These are phyloP conservation scores for Atalantia buxifolia DNA, from an alignment of 345 rosid species.

Conservation along the genomic window DNA sequence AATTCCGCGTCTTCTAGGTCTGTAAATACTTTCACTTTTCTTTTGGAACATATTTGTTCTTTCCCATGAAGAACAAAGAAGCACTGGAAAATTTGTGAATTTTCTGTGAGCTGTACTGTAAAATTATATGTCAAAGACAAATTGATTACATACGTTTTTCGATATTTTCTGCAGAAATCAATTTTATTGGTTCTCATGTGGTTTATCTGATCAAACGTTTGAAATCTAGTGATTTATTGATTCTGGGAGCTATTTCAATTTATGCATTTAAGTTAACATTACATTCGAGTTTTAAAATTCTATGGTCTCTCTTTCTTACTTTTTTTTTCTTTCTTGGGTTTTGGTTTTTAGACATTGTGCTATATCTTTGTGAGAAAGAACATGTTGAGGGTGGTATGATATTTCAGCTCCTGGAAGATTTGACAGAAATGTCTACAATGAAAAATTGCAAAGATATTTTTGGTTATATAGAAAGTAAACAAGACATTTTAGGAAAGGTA, in stretches of 20 bases:
- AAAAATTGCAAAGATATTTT: slow-evolving; percentile 90
- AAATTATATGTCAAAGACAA: background rate
- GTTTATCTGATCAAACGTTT: background rate
- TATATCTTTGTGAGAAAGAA: slow-evolving; percentile 94
- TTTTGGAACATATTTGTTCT: background rate
- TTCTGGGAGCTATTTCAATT: background rate
- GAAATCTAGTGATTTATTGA: background rate
- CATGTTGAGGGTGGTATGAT: slow-evolving; percentile 99
- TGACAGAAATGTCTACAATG: slow-evolving; percentile 99
- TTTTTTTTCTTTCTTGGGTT: background rate
- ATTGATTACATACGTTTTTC: background rate
- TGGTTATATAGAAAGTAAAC: slow-evolving; percentile 91
- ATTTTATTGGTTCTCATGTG: background rate
- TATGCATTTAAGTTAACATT: background rate
- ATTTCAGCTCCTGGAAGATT: slow-evolving; percentile 92
- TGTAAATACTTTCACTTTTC: slow-evolving; percentile 16
- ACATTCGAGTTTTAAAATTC: background rate
- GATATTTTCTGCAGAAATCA: background rate
- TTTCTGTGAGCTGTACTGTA: background rate
- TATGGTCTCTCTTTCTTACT: background rate
- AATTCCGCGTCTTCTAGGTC: slow-evolving; percentile 89
- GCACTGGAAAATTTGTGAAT: background rate
- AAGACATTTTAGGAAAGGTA: slow-evolving; percentile 91
- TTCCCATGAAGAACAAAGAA: background rate
- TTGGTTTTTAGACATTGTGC: slow-evolving; percentile 65